Base-by-base conservation (phyloP, 371 early-diverging fungal species). In the Rhizopus arrhizus region DNA sequence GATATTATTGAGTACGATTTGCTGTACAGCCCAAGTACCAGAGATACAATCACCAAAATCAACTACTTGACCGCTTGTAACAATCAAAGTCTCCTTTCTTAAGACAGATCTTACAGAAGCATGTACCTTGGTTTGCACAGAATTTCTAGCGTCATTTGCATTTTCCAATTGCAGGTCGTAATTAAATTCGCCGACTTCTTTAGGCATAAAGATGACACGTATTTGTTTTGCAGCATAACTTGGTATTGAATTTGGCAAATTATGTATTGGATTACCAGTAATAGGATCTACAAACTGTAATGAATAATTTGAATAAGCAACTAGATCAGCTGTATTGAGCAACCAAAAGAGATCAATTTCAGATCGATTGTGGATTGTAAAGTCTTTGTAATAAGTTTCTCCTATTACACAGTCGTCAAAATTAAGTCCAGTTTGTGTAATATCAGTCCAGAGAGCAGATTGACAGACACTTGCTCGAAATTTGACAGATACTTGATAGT, bases 41-140 rank as follows among this genome's bases (percentile, higher is more conserved):
- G 94, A 90, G 56, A 86, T 85, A 66, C 95, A 95, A 61, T 95
- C 95, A 31, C 96, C 97, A 81, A 98, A 98, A 72, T 98, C 96
- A 9, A 98, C 59, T 4, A 86, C 76, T 43, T 80, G 86, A 1
- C 90, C 93, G 58, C 86, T 88, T 55, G 88, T 88, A 38, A 97
- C 84, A 0, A 89, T 77, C 36, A 92, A 66, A 0, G 89, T 82
- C 58, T 93, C 95, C 53, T 95, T 91, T 38, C 86, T 81, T 51
- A 86, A 77, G 4, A 88, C 89, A 1, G 91, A 88, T 7, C 91
- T 84, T 0, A 93, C 93, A 4, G 84, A 75, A 0, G 95, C 95
- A 59, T 94, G 91, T 33, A 96, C 82, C n/a, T 81, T 82, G 38
- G 87, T 86, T 71, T 91, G 86, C 49, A 93, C 83, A 8, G 88